Evolutionary conservation across 352 stramenopile genomes (phyloP).

Genomic region (Pilasporangium apinafurcum): DNA sequence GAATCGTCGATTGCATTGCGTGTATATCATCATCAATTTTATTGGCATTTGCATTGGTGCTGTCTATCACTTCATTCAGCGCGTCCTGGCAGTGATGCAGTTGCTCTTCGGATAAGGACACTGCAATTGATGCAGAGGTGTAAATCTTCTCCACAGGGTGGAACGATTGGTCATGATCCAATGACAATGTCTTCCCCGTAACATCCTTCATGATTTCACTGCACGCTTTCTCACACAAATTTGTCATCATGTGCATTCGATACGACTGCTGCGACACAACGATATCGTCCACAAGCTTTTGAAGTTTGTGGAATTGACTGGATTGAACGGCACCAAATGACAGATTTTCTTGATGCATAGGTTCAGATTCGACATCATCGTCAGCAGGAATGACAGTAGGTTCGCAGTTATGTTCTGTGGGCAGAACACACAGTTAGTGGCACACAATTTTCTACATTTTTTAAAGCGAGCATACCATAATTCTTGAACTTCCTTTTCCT

Average conservation of each 20-base stretch:
- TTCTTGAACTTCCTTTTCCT: no score
- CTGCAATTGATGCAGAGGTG: not conserved
- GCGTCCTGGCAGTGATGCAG: not conserved
- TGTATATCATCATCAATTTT: not conserved
- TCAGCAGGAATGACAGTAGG: no score
- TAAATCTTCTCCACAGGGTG: not conserved
- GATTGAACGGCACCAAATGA: slow-evolving; percentile 1
- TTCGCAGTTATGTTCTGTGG: no score
- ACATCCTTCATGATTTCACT: slow-evolving; percentile 2
- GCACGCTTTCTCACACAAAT: not conserved
- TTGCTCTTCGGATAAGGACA: not conserved
- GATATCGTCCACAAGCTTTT: slow-evolving; percentile 2
- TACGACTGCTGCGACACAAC: slow-evolving; percentile 3
- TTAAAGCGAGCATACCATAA: no score
- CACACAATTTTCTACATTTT: no score
- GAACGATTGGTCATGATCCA: slow-evolving; percentile 1
- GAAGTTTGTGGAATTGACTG: slow-evolving; percentile 4
- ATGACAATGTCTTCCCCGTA: not conserved
- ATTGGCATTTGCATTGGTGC: not conserved
- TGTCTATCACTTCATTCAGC: not conserved
- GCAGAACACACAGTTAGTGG: no score
- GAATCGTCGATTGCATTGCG: not conserved
- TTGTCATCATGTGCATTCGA: slow-evolving; percentile 1
- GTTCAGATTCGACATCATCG: no score
- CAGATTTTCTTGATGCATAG: no score